Evolutionary conservation across 108 stramenopile genomes (phyloP).

Genomic region (Cylindrotheca fusiformis): DNA sequence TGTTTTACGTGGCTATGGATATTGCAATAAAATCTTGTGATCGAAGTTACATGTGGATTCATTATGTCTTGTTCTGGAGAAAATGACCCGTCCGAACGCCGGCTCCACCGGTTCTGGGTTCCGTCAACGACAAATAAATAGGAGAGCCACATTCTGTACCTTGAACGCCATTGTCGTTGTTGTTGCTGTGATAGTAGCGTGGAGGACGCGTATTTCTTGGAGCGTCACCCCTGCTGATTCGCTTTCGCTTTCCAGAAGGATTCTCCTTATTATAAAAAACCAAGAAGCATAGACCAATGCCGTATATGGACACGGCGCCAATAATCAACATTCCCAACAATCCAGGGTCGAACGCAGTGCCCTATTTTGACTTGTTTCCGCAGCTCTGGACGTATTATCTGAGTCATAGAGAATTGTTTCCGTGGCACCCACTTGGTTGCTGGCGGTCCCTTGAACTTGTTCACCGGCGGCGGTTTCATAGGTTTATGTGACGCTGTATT

Average conservation of each 20-base stretch:
- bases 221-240: too few species aligned
- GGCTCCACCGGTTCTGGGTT: too few species aligned
- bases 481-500: background rate
- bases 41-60: too few species aligned
- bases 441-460: background rate
- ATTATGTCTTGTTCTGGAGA: too few species aligned
- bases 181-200: background rate
- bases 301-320: background rate
- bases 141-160: too few species aligned
- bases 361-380: too few species aligned
- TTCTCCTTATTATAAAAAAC: background rate
- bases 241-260: background rate
- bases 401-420: background rate
- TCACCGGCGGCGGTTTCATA: background rate
- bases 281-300: background rate
- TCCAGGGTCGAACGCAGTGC: background rate
- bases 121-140: too few species aligned
- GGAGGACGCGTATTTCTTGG: too few species aligned
- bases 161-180: background rate
- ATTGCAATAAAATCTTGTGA: too few species aligned
- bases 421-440: background rate
- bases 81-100: too few species aligned
- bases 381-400: background rate
- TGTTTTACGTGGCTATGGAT: too few species aligned
- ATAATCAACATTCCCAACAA: background rate